Conservation (phyloP, 1,284 basidiomycete species). For the Psilocybe mexicana region DNA sequence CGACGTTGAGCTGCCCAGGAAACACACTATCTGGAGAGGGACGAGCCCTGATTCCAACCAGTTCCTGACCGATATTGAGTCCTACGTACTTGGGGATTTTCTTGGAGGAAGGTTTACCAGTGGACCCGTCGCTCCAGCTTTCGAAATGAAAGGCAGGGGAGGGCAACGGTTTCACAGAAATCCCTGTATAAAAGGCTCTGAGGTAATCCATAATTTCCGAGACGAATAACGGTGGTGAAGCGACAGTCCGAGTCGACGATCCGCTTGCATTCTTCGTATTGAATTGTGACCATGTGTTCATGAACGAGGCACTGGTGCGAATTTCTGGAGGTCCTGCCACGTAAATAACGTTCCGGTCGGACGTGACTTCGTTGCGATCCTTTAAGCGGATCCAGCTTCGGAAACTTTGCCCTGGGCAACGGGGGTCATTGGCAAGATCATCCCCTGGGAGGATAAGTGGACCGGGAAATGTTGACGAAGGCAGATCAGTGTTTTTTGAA, state of each 20-base stretch:
- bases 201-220: constrained; percentile 31
- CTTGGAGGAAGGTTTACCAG: constrained; percentile 8
- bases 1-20: constrained; percentile 33
- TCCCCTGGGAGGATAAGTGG: constrained; percentile 35
- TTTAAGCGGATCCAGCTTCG: constrained; percentile 29
- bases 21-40: constrained; percentile 27
- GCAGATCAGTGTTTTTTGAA: not conserved
- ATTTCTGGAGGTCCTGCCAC: constrained; percentile 31
- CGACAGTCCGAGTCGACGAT: constrained; percentile 1
- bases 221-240: not conserved
- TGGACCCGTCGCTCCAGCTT: constrained; percentile 23
- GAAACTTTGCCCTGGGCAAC: constrained; percentile 34
- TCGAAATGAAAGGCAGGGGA: constrained; percentile 24
- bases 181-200: constrained; percentile 33
- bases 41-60: constrained; percentile 33
- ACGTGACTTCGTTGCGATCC: constrained; percentile 32
- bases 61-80: constrained; percentile 28
- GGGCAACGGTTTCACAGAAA: constrained; percentile 27
- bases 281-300: constrained; percentile 24
- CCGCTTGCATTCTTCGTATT: not conserved
- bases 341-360: constrained; percentile 28
- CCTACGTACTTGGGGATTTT: constrained; percentile 27
- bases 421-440: constrained; percentile 33
- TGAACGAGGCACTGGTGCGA: constrained; percentile 20
- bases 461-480: constrained; percentile 27